Percentiles rank a stretch among this genome's conserved stretches.
Conservation (phyloP, 495 filamentous ascomycete genomes). For the Hypoxylon intermedium region DNA sequence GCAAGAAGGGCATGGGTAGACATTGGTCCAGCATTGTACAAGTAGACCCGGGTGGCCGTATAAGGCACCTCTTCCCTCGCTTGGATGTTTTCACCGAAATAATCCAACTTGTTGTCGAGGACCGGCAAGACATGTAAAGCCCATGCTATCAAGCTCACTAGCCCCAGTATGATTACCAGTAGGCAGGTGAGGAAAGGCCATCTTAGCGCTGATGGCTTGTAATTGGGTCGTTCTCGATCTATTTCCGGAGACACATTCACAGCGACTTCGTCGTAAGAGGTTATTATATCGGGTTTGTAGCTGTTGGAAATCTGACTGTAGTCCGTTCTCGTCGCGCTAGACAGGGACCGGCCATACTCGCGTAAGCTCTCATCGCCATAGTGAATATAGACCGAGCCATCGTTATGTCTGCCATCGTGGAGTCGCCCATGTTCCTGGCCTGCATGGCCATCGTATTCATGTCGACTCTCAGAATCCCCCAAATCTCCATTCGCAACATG, state of each 20-base stretch:
- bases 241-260: neutral
- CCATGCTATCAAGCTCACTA: slow-evolving; percentile 34
- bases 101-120: slow-evolving; percentile 11
- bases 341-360: slow-evolving; percentile 7
- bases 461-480: slow-evolving; percentile 3
- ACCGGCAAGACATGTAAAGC: slow-evolving; percentile 40
- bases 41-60: neutral
- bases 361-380: slow-evolving; percentile 4
- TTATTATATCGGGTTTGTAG: slow-evolving; percentile 24
- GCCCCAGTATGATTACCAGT: slow-evolving; percentile 25
- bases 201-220: slow-evolving; percentile 45
- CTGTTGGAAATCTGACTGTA: slow-evolving; percentile 13
- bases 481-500: slow-evolving; percentile 10
- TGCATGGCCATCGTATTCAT: slow-evolving; percentile 6
- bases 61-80: neutral
- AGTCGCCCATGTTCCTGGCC: slow-evolving; percentile 5
- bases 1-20: neutral
- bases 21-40: neutral
- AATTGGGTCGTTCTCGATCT: slow-evolving; percentile 37
- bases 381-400: neutral
- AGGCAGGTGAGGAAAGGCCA: slow-evolving; percentile 44
- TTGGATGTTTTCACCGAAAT: slow-evolving; percentile 3
- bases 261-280: slow-evolving; percentile 5
- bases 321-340: slow-evolving; percentile 7
- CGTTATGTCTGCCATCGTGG: neutral